Evolutionary conservation across 2,329 filamentous ascomycete species (phyloP), one percentile per base, ranked within the genome.

Genomic region (Talaromyces sp.): DNA sequence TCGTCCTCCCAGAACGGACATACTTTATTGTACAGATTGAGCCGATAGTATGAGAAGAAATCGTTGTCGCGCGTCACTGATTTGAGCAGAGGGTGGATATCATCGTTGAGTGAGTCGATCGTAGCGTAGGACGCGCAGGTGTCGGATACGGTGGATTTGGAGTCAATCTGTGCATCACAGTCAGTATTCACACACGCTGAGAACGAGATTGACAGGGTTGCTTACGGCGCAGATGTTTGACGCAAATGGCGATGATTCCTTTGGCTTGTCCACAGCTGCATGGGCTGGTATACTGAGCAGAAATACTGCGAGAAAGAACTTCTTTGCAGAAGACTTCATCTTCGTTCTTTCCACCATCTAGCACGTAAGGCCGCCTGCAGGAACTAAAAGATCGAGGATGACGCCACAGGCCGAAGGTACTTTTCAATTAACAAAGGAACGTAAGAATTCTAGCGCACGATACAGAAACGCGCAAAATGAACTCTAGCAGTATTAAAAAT

Each of bases 1-100:
- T 93, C 89, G 77, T 99, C 95, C 74, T 89, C 87, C 94, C 95
- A 99, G 77, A 98, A 99, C 0, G 95, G 95, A 74, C 95, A 99
- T 79, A 87, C 88, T 78, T 95, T 97, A 78, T 96, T 90, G 79
- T 92, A 99, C 22, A 99, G 85, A 76, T 97, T 98, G 54, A 99
- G 82, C 65, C 95, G 90, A 81, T 98, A 99, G 79, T 98, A 93
- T 62, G 94, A 94, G 80, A 99, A 99, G 85, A 97, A 99, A 79
- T 99, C 95, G 77, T 94, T 96, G 62, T 90, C 88, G 71, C 87
- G 87, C 0, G 92, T 96, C 54, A 99, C 87, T 63, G 91, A 89
- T 72, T 91, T 86, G 70, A 99, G 81, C 61, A 88, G 86, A 19
- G 93, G 91, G 71, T 89, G 88, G 68, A 97, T 84, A 66, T 87